Conservation (phyloP, 2,329 filamentous ascomycete genomes). For the Dactylonectria macrodidyma region DNA sequence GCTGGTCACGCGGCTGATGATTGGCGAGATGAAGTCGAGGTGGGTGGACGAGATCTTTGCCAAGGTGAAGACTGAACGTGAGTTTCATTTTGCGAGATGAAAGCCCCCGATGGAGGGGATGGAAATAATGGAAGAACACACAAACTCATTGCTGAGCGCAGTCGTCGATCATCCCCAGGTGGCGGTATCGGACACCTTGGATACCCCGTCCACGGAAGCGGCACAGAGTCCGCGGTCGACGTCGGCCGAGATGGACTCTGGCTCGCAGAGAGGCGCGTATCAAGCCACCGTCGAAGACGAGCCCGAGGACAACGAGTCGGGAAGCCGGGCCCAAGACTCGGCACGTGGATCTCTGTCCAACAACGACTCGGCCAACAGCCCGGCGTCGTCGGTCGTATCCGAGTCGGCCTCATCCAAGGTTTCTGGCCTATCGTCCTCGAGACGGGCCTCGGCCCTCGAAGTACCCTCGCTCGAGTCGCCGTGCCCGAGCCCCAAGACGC, state of each 20-base stretch:
- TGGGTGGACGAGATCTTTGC: slow-evolving; percentile 47
- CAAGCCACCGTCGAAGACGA: slow-evolving; percentile 43
- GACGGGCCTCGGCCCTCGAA: slow-evolving; percentile 21
- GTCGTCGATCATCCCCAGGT: slow-evolving; percentile 38
- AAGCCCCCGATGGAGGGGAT: not conserved
- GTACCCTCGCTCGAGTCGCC: slow-evolving; percentile 14
- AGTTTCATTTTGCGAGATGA: slow-evolving; percentile 14
- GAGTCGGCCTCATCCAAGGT: slow-evolving; percentile 37
- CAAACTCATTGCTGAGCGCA: slow-evolving; percentile 1
- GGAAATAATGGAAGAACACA: not conserved
- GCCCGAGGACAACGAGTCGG: slow-evolving; percentile 26
- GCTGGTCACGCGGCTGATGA: slow-evolving; percentile 41
- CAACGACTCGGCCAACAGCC: slow-evolving; percentile 30
- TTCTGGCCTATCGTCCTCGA: slow-evolving; percentile 31
- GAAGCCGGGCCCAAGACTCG: slow-evolving; percentile 7
- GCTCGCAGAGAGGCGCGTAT: slow-evolving; percentile 18
- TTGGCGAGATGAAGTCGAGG: slow-evolving; percentile 46
- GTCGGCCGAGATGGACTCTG: slow-evolving; percentile 20
- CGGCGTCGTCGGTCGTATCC: slow-evolving; percentile 40
- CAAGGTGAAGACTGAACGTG: slow-evolving; percentile 48
- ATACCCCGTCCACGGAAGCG: slow-evolving; percentile 42
- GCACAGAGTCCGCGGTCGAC: slow-evolving; percentile 38
- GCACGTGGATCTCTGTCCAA: slow-evolving; percentile 14
- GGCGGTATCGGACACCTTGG: slow-evolving; percentile 9
- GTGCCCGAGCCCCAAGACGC: slow-evolving; percentile 33